These are phyloP conservation scores for Ganoderma meredithae DNA, from an alignment of 1,284 basidiomycete species.

Conservation along the genomic window DNA sequence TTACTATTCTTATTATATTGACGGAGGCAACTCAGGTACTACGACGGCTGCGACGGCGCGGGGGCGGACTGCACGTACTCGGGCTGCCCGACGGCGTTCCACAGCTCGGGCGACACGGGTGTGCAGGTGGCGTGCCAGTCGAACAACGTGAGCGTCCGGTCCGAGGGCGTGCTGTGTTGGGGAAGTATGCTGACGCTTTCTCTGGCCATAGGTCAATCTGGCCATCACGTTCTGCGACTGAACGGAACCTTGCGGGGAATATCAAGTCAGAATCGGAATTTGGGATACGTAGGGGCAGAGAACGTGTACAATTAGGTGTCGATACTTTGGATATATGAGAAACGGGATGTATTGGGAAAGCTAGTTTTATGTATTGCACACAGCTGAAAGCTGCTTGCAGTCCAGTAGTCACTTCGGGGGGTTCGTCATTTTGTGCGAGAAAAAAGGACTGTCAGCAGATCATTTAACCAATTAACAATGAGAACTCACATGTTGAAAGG, in stretches of 20 bases:
- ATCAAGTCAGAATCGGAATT: not conserved
- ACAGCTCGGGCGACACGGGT: constrained; percentile 46
- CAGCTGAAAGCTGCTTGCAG: too few species aligned
- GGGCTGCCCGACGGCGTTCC: constrained; percentile 48
- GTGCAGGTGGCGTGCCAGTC: constrained; percentile 50
- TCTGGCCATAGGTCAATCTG: not conserved
- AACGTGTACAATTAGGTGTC: not conserved
- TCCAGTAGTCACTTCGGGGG: too few species aligned
- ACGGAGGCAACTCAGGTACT: too few species aligned
- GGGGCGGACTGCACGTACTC: constrained; percentile 36
- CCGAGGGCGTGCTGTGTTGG: not conserved
- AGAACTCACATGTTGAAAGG: too few species aligned
- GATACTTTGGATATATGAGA: not conserved
- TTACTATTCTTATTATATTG: too few species aligned
- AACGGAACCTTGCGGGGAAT: not conserved
- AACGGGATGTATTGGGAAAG: not conserved
- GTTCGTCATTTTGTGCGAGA: too few species aligned
- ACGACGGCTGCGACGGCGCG: constrained; percentile 42
- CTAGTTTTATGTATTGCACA: too few species aligned
- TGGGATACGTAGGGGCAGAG: not conserved
- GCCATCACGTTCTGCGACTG: constrained; percentile 1
- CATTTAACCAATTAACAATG: too few species aligned
- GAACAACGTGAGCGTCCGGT: constrained; percentile 34
- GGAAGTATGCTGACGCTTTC: not conserved
- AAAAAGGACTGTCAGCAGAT: too few species aligned